These are phyloP conservation scores for Ceratobasidium sp. DNA, from an alignment of 1,284 basidiomycete species.

Conservation along the genomic window DNA sequence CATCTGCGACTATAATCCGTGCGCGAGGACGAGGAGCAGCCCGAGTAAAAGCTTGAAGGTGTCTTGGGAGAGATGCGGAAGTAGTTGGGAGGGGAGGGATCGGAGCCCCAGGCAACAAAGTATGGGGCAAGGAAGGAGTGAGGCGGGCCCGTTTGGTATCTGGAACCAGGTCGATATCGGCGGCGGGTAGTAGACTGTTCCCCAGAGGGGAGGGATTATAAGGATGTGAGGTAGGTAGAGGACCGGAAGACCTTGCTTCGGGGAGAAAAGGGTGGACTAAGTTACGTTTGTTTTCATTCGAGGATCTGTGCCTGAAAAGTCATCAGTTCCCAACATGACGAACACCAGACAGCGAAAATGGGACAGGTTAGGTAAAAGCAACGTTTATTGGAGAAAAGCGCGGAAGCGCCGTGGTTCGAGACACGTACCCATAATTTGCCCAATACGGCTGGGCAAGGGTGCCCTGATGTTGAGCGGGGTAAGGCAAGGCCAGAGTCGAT, in stretches of 20 bases:
- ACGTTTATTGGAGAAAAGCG: conserved; percentile 36
- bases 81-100: conserved; percentile 36
- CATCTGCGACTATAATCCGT: conserved; percentile 45
- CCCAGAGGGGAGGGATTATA: conserved; percentile 20
- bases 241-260: conserved; percentile 16
- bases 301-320: conserved; percentile 21
- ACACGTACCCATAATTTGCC: conserved; percentile 45
- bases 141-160: conserved; percentile 31
- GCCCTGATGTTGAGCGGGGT: conserved; percentile 30
- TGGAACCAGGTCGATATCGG: conserved; percentile 23
- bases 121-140: conserved; percentile 29
- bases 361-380: conserved; percentile 26
- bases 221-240: conserved; percentile 14
- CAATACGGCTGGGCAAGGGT: conserved; percentile 44
- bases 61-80: conserved; percentile 31
- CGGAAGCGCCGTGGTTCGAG: conserved; percentile 38
- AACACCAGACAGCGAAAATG: conserved; percentile 15
- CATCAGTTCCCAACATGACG: conserved; percentile 10
- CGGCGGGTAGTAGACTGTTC: conserved; percentile 1
- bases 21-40: conserved; percentile 35
- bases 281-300: conserved; percentile 13
- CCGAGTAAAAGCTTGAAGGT: conserved; percentile 35
- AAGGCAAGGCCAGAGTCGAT: conserved; percentile 12
- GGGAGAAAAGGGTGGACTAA: conserved; percentile 7
- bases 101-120: background rate